A percentile compares a stretch with the other conserved stretches of the same genome.
Conservation (phyloP, 129 eudicot species). For the Chrysanthemum seticuspe region DNA sequence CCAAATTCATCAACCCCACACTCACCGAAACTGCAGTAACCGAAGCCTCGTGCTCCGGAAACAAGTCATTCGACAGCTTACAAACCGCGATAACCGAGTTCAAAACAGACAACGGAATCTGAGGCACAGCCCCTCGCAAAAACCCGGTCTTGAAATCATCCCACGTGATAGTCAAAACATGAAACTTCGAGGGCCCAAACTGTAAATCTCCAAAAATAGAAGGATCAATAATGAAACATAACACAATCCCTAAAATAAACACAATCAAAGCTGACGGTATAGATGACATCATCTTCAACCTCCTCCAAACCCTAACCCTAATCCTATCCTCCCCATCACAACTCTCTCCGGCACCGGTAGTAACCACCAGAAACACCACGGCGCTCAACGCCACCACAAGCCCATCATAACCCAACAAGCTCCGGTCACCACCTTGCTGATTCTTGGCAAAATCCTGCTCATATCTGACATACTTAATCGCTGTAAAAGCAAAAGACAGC, state of each 20-base stretch:
- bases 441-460: slow-evolving; percentile 58
- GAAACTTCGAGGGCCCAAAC: slow-evolving; percentile 59
- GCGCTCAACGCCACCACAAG: slow-evolving; percentile 46
- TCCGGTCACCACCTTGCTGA: slow-evolving; percentile 43
- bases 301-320: slow-evolving; percentile 19
- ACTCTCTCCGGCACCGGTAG: slow-evolving; percentile 58
- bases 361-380: slow-evolving; percentile 41
- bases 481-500: slow-evolving; percentile 66
- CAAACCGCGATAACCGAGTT: slow-evolving; percentile 81
- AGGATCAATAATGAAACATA: slow-evolving; percentile 63
- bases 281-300: slow-evolving; percentile 45
- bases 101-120: slow-evolving; percentile 61
- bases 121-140: slow-evolving; percentile 63
- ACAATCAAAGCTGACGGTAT: slow-evolving; percentile 62
- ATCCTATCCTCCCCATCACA: background rate
- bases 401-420: slow-evolving; percentile 65
- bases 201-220: slow-evolving; percentile 40
- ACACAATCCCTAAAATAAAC: slow-evolving; percentile 44
- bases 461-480: slow-evolving; percentile 64
- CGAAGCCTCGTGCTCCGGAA: slow-evolving; percentile 59
- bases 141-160: slow-evolving; percentile 69
- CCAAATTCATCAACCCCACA: slow-evolving; percentile 64
- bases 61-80: slow-evolving; percentile 61
- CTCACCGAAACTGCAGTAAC: slow-evolving; percentile 65
- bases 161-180: slow-evolving; percentile 58